Evolutionary conservation across 2,329 filamentous ascomycete species (phyloP).

Genomic region (Fusarium chlamydosporum): DNA sequence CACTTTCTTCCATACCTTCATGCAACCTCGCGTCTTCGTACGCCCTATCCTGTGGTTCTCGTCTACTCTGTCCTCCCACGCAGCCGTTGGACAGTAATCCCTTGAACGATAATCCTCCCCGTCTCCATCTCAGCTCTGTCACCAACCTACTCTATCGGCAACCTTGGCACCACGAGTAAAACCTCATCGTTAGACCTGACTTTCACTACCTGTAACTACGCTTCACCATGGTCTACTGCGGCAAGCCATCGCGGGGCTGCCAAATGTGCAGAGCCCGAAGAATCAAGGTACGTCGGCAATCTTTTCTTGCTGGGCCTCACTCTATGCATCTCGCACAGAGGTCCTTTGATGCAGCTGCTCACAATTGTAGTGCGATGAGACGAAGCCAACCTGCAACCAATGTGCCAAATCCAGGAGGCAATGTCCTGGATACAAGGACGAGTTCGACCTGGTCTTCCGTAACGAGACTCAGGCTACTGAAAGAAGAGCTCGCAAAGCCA

Average conservation of each 20-base stretch:
- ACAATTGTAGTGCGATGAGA: constrained; percentile 72
- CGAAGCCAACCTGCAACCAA: constrained; percentile 75
- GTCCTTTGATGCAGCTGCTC: constrained; percentile 18
- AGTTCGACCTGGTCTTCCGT: constrained; percentile 79
- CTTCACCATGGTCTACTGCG: constrained; percentile 72
- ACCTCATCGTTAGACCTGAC: constrained; percentile 1
- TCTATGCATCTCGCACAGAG: not conserved
- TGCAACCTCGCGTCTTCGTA: constrained; percentile 51
- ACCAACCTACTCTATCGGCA: constrained; percentile 16
- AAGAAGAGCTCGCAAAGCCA: constrained; percentile 70
- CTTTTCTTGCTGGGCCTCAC: not conserved
- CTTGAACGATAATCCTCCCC: constrained; percentile 20
- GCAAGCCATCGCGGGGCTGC: constrained; percentile 76
- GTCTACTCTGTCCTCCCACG: constrained; percentile 44
- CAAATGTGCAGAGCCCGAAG: constrained; percentile 80
- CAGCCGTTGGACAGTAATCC: constrained; percentile 41
- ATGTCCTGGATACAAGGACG: constrained; percentile 78
- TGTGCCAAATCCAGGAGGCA: constrained; percentile 73
- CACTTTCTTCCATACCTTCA: constrained; percentile 36
- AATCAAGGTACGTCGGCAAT: constrained; percentile 72
- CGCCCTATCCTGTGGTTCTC: constrained; percentile 41
- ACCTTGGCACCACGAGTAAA: constrained; percentile 3
- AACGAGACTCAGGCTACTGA: constrained; percentile 79
- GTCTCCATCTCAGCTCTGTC: constrained; percentile 16
- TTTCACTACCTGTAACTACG: constrained; percentile 3